A percentile compares a stretch with the other conserved stretches of the same genome.
Evolutionary conservation across 768 basidiomycete genomes (phyloP).

Genomic region (Pilatotrama ljubarskyi): DNA sequence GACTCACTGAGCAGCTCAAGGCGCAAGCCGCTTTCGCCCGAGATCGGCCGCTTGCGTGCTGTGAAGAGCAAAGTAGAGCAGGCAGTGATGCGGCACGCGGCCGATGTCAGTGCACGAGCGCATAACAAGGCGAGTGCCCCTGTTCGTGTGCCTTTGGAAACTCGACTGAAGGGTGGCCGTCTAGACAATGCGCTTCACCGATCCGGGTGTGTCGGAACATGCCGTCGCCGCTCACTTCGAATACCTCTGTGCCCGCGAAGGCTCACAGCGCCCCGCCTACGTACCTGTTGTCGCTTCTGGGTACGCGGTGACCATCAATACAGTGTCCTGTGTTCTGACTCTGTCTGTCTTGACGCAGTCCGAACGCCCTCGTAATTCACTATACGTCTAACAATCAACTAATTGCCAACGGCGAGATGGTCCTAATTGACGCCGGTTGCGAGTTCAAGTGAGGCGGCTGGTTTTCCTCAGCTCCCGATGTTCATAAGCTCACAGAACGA

Average conservation of each 20-base stretch:
- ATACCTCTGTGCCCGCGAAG: constrained; percentile 76
- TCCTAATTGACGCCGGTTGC: constrained; percentile 90
- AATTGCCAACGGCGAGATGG: constrained; percentile 66
- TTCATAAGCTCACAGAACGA: constrained; percentile 1
- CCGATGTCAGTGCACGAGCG: constrained; percentile 82
- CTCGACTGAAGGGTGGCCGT: background rate
- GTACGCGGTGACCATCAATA: constrained; percentile 40
- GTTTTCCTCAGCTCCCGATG: background rate
- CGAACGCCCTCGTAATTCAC: constrained; percentile 90
- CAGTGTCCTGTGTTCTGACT: background rate
- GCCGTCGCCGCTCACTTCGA: constrained; percentile 83
- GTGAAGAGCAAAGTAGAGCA: constrained; percentile 84
- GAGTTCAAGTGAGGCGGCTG: constrained; percentile 73
- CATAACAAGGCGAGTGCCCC: constrained; percentile 69
- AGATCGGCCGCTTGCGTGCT: constrained; percentile 68
- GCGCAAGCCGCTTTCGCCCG: constrained; percentile 57
- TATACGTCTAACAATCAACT: constrained; percentile 91
- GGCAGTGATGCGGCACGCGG: constrained; percentile 77
- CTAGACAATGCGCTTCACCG: constrained; percentile 82
- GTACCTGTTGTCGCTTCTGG: constrained; percentile 98
- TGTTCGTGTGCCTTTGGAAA: background rate
- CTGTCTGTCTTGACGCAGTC: constrained; percentile 39
- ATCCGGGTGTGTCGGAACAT: constrained; percentile 56
- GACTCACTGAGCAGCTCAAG: constrained; percentile 51
- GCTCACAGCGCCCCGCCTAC: constrained; percentile 89